These are phyloP conservation scores for Hypomontagnella monticulosa DNA, from an alignment of 495 filamentous ascomycete species.

Conservation along the genomic window DNA sequence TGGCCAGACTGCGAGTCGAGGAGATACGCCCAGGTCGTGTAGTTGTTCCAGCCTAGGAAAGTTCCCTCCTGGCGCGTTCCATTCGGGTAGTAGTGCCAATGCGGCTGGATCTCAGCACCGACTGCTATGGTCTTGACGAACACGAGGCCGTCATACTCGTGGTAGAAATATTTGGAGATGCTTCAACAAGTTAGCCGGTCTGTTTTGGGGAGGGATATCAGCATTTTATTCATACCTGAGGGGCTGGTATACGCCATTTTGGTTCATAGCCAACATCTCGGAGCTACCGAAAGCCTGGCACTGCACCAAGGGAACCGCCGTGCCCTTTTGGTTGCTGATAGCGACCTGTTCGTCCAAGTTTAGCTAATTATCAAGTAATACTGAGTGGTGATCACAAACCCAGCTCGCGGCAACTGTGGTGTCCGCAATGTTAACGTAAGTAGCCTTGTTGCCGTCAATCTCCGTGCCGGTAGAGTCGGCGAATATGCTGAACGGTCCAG, in stretches of 20 bases:
- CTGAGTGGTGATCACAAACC: conserved; percentile 8
- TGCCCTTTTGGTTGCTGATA: conserved; percentile 7
- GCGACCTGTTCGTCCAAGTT: conserved; percentile 7
- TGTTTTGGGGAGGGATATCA: no score
- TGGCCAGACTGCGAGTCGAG: conserved; percentile 10
- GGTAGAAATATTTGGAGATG: conserved; percentile 37
- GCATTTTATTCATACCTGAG: conserved; percentile 1
- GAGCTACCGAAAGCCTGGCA: conserved; percentile 37
- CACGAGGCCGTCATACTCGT: conserved; percentile 33
- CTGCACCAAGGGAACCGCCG: conserved; percentile 23
- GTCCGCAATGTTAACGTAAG: conserved; percentile 18
- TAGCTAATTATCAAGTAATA: neutral
- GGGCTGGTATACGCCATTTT: conserved; percentile 26
- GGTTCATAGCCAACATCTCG: conserved; percentile 35
- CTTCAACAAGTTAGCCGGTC: neutral
- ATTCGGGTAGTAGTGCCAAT: conserved; percentile 40
- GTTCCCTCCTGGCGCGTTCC: conserved; percentile 35
- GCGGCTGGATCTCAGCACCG: conserved; percentile 36
- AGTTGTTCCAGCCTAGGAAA: conserved; percentile 34
- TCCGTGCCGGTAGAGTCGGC: conserved; percentile 35
- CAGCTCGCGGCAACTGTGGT: conserved; percentile 21
- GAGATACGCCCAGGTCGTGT: conserved; percentile 35
- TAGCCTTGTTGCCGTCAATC: conserved; percentile 33
- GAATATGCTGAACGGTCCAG: conserved; percentile 29
- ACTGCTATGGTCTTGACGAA: conserved; percentile 25